Conservation (phyloP, 129 eudicot genomes). For the Silybum marianum region DNA sequence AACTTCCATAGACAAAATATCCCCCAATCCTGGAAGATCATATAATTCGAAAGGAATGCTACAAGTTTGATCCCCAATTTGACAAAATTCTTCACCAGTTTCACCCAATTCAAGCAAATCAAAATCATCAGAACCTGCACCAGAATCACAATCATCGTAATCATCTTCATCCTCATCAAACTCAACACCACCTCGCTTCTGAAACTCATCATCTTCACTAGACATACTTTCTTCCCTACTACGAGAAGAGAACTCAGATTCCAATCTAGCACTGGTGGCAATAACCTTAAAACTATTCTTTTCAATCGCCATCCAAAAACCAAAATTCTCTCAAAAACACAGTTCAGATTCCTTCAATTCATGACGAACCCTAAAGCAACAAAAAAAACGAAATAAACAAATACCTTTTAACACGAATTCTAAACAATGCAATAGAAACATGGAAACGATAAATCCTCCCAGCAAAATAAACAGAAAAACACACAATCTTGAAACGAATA, state of each 20-base stretch:
- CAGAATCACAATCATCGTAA: slow-evolving; percentile 86
- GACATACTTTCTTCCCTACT: slow-evolving; percentile 85
- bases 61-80: slow-evolving; percentile 86
- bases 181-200: slow-evolving; percentile 35
- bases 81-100: slow-evolving; percentile 85
- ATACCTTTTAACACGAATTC: neutral
- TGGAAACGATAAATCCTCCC: neutral
- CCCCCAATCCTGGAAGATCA: slow-evolving; percentile 75
- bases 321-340: slow-evolving; percentile 17
- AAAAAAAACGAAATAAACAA: neutral
- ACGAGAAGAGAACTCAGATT: slow-evolving; percentile 55
- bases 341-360: slow-evolving; percentile 30
- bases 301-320: slow-evolving; percentile 83
- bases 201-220: slow-evolving; percentile 76
- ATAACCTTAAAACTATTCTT: slow-evolving; percentile 68
- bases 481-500: slow-evolving; percentile 8
- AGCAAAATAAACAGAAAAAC: neutral
- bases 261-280: slow-evolving; percentile 40
- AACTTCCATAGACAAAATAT: slow-evolving; percentile 83
- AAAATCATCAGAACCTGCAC: slow-evolving; percentile 96
- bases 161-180: slow-evolving; percentile 75
- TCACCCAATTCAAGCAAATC: slow-evolving; percentile 94
- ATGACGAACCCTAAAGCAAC: slow-evolving; percentile 30
- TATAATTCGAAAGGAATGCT: slow-evolving; percentile 87
- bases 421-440: slow-evolving; percentile 24